A percentile compares a stretch with the other conserved stretches of the same genome.
Conservation (phyloP, 257 asterid genomes). For the Nemophila menziesii region DNA sequence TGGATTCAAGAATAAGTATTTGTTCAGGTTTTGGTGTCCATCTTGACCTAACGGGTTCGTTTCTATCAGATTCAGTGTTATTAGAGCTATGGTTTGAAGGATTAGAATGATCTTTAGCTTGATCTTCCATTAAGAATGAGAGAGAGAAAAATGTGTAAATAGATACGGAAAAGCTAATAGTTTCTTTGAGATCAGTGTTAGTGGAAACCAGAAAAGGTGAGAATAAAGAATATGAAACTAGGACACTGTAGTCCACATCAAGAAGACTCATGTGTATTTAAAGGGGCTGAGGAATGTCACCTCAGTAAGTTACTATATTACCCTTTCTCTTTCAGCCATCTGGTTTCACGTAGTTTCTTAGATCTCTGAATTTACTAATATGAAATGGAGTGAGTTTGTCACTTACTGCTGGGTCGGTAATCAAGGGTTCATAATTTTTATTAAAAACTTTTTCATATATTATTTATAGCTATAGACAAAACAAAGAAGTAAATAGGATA, state of each 20-base stretch:
- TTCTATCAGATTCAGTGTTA: slow-evolving; percentile 9
- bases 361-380: background rate
- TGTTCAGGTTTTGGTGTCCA: slow-evolving; percentile 88
- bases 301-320: slow-evolving; percentile 16
- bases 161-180: background rate
- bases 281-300: slow-evolving; percentile 17
- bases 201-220: background rate
- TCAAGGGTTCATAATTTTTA: too few species aligned
- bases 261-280: slow-evolving; percentile 18
- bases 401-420: background rate
- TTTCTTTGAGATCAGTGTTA: background rate
- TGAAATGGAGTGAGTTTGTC: background rate
- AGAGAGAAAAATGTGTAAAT: background rate
- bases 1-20: slow-evolving; percentile 64
- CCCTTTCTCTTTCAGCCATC: slow-evolving; percentile 6
- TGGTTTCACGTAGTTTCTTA: background rate
- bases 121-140: slow-evolving; percentile 26
- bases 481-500: too few species aligned
- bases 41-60: slow-evolving; percentile 47
- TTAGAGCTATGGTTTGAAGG: slow-evolving; percentile 12
- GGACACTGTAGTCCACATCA: slow-evolving; percentile 16
- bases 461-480: too few species aligned
- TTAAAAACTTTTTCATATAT: too few species aligned
- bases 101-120: slow-evolving; percentile 14
- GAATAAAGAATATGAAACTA: slow-evolving; percentile 1